phyloP scores from a whole-genome alignment of 2,329 filamentous ascomycete species.

The Pyrenochaeta sp. region DNA sequence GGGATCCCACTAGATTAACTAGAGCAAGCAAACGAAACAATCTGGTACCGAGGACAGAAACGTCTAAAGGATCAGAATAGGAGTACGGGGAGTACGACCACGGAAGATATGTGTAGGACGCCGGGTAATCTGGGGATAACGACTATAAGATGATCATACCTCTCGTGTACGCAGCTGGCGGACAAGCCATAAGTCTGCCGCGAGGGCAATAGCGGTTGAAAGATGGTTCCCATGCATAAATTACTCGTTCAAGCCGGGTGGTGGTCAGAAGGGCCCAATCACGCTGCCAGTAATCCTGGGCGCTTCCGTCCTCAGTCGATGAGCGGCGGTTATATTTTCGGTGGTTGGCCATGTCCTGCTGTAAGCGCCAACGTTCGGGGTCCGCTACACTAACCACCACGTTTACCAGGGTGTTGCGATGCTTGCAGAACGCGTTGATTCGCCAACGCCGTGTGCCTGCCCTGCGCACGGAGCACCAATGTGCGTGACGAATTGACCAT shows the following conservation, averaged over 20 bases:
- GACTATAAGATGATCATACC: conserved; percentile 41
- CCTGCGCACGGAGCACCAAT: conserved; percentile 39
- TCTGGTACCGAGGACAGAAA: conserved; percentile 17
- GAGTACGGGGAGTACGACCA: conserved; percentile 27
- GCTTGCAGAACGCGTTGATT: conserved; percentile 32
- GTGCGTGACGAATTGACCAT: conserved; percentile 41
- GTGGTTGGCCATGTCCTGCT: conserved; percentile 43
- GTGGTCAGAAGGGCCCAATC: conserved; percentile 41
- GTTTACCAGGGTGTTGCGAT: conserved; percentile 22
- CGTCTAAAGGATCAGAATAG: conserved; percentile 18
- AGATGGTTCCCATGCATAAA: conserved; percentile 42
- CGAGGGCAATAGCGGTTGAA: conserved; percentile 28
- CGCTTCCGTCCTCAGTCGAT: conserved; percentile 40
- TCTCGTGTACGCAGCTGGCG: conserved; percentile 21
- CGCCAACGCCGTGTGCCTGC: conserved; percentile 36
- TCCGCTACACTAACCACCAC: conserved; percentile 39
- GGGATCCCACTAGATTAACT: conserved; percentile 24
- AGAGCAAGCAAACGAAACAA: conserved; percentile 17
- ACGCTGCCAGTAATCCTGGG: conserved; percentile 37
- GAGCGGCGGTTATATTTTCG: conserved; percentile 46
- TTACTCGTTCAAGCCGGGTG: conserved; percentile 35
- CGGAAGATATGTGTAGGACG: conserved; percentile 19
- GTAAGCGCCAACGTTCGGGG: conserved; percentile 47
- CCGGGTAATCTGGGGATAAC: conserved; percentile 44
- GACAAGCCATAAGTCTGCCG: conserved; percentile 21